Percentiles rank a stretch among this genome's conserved stretches.
Evolutionary conservation across 2,329 filamentous ascomycete genomes (phyloP).

Genomic region (Byssochlamys sp.): DNA sequence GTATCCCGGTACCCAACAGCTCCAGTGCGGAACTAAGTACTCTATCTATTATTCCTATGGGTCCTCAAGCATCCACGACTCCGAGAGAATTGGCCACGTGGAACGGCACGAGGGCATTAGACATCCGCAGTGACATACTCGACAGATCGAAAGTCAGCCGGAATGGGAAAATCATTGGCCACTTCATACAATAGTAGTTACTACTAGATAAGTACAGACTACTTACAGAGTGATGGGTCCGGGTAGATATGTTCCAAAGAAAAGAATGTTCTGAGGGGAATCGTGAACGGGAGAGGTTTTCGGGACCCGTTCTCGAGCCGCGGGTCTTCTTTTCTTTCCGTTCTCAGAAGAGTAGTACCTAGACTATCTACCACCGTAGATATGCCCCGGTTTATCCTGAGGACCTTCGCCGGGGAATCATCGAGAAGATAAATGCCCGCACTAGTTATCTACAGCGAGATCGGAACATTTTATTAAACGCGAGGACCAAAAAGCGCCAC

Average conservation of each 20-base stretch:
- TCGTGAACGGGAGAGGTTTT: too few relatives aligned
- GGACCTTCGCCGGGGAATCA: not conserved
- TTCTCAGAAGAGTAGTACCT: too few relatives aligned
- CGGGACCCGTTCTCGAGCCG: too few relatives aligned
- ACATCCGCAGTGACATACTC: not conserved
- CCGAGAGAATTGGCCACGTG: not conserved
- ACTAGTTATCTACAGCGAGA: too few relatives aligned
- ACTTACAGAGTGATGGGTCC: not conserved
- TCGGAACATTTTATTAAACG: too few relatives aligned
- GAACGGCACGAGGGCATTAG: not conserved
- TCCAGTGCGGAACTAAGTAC: not conserved
- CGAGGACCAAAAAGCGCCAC: too few relatives aligned
- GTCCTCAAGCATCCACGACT: not conserved
- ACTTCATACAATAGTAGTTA: too few relatives aligned
- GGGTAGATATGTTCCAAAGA: not conserved
- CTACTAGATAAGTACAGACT: too few relatives aligned
- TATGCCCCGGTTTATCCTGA: not conserved
- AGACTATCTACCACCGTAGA: too few relatives aligned
- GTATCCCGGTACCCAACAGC: not conserved
- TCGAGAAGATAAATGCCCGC: not conserved
- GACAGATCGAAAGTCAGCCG: not conserved
- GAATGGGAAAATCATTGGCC: not conserved
- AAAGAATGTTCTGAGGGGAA: too few relatives aligned
- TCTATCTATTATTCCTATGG: not conserved
- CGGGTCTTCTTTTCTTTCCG: too few relatives aligned